Conservation (phyloP, 352 stramenopile genomes). For the Pythium dissotocum region DNA sequence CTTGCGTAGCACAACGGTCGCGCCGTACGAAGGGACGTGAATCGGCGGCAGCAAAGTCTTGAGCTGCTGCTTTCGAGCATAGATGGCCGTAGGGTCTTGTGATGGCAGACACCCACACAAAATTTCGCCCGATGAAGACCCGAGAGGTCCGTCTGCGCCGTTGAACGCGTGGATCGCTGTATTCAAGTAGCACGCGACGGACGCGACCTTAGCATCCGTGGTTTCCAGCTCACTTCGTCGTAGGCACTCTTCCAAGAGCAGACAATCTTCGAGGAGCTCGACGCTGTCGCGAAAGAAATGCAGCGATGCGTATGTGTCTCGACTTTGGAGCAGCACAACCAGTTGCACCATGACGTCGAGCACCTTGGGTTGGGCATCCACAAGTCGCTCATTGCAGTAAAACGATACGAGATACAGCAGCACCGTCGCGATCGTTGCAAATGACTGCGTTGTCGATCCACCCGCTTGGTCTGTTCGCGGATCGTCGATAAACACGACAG, state of each 20-base stretch:
- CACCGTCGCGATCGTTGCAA: slow-evolving; percentile 31
- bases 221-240: slow-evolving; percentile 7
- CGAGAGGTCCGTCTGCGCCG: slow-evolving; percentile 24
- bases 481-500: slow-evolving; percentile 26
- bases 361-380: slow-evolving; percentile 19
- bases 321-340: slow-evolving; percentile 25
- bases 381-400: slow-evolving; percentile 23
- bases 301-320: slow-evolving; percentile 27
- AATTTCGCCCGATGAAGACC: slow-evolving; percentile 9
- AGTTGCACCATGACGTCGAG: slow-evolving; percentile 25
- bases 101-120: slow-evolving; percentile 29
- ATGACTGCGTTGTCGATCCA: slow-evolving; percentile 13
- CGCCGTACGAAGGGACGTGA: slow-evolving; percentile 13
- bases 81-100: slow-evolving; percentile 16
- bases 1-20: slow-evolving; percentile 17
- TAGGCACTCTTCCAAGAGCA: slow-evolving; percentile 32
- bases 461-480: neutral
- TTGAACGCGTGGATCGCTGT: slow-evolving; percentile 35
- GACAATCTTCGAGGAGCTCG: slow-evolving; percentile 32
- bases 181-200: slow-evolving; percentile 33
- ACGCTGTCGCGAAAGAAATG: slow-evolving; percentile 32
- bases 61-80: slow-evolving; percentile 24
- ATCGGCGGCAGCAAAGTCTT: slow-evolving; percentile 26
- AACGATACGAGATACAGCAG: slow-evolving; percentile 34
- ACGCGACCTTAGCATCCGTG: slow-evolving; percentile 3